Evolutionary conservation across 805 yeast species (phyloP).

Genomic region (Schizosaccharomyces japonicus): DNA sequence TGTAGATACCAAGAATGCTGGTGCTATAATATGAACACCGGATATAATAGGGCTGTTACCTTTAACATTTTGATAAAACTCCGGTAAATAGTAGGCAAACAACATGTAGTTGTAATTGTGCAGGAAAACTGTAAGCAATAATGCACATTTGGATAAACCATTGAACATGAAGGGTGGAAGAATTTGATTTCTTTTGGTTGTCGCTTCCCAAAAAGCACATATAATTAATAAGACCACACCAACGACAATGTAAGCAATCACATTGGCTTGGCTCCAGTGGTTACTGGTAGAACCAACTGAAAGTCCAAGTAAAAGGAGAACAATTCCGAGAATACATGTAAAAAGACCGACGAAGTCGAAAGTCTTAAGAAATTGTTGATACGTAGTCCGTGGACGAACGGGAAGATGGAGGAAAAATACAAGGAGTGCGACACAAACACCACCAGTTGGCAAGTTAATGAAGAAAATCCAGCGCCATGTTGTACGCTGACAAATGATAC

Average conservation of each 20-base stretch:
- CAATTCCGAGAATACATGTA: conserved; percentile 22
- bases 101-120: conserved; percentile 20
- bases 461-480: conserved; percentile 62
- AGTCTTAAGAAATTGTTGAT: conserved; percentile 19
- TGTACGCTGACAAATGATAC: conserved; percentile 32
- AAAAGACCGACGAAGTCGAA: conserved; percentile 30
- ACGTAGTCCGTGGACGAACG: conserved; percentile 18
- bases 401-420: conserved; percentile 26
- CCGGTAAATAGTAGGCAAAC: conserved; percentile 18
- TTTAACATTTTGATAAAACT: conserved; percentile 29
- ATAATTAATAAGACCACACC: conserved; percentile 19
- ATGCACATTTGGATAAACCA: conserved; percentile 18
- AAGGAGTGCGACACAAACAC: conserved; percentile 21
- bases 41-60: conserved; percentile 22
- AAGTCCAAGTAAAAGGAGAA: conserved; percentile 25
- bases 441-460: conserved; percentile 45
- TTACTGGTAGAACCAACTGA: conserved; percentile 31
- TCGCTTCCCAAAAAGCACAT: conserved; percentile 13
- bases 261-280: conserved; percentile 33
- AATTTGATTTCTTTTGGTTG: conserved; percentile 24
- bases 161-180: conserved; percentile 22
- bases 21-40: conserved; percentile 25
- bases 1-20: conserved; percentile 20
- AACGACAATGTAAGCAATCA: conserved; percentile 25
- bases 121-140: conserved; percentile 19